These are phyloP conservation scores for Sugiyamaella paludigena DNA, from an alignment of 1,139 yeast genomes.

Conservation along the genomic window DNA sequence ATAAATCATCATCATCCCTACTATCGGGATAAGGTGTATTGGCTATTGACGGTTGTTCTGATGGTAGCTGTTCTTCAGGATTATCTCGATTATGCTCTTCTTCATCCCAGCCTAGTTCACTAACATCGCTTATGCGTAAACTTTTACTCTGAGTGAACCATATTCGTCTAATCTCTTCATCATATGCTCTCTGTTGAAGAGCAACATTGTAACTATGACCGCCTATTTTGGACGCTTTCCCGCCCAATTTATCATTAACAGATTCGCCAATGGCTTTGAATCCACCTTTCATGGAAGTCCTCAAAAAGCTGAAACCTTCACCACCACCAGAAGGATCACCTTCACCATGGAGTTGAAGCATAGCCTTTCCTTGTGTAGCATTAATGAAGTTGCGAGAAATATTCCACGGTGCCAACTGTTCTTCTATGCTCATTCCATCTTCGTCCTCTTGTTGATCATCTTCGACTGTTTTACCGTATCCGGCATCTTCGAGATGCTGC, in stretches of 20 bases:
- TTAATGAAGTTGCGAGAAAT: constrained; percentile 83
- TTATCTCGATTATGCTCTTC: constrained; percentile 35
- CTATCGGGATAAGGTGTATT: constrained; percentile 30
- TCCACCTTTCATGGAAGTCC: constrained; percentile 95
- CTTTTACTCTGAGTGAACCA: constrained; percentile 86
- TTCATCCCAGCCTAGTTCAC: constrained; percentile 37
- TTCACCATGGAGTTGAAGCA: constrained; percentile 94
- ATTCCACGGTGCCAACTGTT: constrained; percentile 93
- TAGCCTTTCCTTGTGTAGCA: constrained; percentile 95
- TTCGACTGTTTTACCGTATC: constrained; percentile 50
- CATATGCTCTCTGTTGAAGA: constrained; percentile 86
- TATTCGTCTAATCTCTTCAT: constrained; percentile 81
- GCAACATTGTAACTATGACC: constrained; percentile 78
- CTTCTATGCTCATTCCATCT: constrained; percentile 60
- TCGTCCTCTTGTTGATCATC: constrained; percentile 43
- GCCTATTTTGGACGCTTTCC: constrained; percentile 45
- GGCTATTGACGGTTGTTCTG: constrained; percentile 7
- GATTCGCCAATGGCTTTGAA: constrained; percentile 62
- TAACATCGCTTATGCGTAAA: constrained; percentile 45
- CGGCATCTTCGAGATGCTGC: constrained; percentile 73
- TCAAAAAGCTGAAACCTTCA: constrained; percentile 82
- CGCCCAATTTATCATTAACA: constrained; percentile 42
- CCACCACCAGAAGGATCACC: constrained; percentile 96
- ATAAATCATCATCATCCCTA: constrained; percentile 37
- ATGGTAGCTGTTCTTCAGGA: constrained; percentile 4